Evolutionary conservation across 495 filamentous ascomycete genomes (phyloP).

Genomic region (Penicillium psychrofluorescens): DNA sequence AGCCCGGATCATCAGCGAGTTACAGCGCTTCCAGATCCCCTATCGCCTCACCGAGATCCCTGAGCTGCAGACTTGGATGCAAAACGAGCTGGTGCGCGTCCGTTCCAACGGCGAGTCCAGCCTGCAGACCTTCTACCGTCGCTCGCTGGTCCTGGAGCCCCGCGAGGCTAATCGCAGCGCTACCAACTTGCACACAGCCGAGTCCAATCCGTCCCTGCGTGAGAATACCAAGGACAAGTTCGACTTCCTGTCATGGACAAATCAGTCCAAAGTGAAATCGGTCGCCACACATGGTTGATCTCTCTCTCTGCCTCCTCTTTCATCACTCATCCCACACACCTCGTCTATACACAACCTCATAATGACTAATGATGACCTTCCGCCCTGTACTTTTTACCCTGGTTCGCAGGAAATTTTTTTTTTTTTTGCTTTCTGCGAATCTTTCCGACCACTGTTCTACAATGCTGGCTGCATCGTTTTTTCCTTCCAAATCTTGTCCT

Average conservation of each 20-base stretch:
- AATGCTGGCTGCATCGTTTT: constrained; percentile 16
- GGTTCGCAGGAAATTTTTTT: constrained; percentile 3
- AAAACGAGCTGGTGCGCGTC: constrained; percentile 73
- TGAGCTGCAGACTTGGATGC: constrained; percentile 92
- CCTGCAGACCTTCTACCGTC: constrained; percentile 73
- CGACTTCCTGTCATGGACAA: constrained; percentile 50
- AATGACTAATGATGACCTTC: constrained; percentile 17
- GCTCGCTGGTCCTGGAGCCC: constrained; percentile 83
- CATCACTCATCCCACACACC: constrained; percentile 5
- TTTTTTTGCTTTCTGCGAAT: neutral
- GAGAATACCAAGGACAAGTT: constrained; percentile 52
- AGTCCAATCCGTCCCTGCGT: constrained; percentile 40
- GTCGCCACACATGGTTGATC: constrained; percentile 36
- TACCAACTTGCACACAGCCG: constrained; percentile 14
- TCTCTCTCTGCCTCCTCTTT: constrained; percentile 1
- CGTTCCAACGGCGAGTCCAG: constrained; percentile 72
- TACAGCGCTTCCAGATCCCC: constrained; percentile 95
- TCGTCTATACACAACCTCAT: constrained; percentile 1
- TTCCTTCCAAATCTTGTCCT: constrained; percentile 1
- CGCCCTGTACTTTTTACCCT: constrained; percentile 7
- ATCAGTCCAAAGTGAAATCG: constrained; percentile 42
- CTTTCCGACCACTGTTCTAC: constrained; percentile 1
- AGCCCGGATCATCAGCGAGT: constrained; percentile 87
- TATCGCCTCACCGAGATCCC: constrained; percentile 79
- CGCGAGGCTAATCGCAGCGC: constrained; percentile 42